A percentile compares a stretch with the other conserved stretches of the same genome.
phyloP scores from a whole-genome alignment of 83 land plant species.

The Picea engelmannii region DNA sequence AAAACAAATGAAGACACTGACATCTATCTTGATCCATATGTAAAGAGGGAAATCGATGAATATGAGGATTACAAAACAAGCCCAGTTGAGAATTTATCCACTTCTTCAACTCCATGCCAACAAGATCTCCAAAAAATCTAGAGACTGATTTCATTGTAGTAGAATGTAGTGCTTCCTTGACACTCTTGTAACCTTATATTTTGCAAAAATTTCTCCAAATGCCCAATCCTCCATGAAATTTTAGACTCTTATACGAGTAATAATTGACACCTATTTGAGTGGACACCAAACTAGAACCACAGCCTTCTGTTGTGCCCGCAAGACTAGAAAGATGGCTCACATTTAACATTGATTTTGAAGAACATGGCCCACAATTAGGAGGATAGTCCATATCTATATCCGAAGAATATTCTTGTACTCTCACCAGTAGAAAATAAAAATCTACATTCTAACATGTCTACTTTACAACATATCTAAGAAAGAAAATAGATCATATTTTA shows the following conservation, averaged over 20 bases:
- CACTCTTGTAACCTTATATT: not conserved
- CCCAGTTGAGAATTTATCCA: no score
- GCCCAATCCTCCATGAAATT: not conserved
- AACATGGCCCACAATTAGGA: conserved; percentile 8
- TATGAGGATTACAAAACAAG: no score
- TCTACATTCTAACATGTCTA: no score
- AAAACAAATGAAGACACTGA: no score
- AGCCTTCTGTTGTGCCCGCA: not conserved
- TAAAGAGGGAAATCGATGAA: no score
- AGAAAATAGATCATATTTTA: no score
- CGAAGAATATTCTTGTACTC: no score
- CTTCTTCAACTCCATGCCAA: not conserved
- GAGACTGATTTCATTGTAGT: conserved; percentile 9
- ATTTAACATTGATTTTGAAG: not conserved
- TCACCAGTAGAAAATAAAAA: no score
- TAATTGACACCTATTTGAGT: not conserved
- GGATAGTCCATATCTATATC: no score
- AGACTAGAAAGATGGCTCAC: not conserved
- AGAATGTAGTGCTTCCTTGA: no score
- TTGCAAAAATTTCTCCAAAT: not conserved
- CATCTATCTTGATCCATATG: no score
- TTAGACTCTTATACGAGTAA: not conserved
- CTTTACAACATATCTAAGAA: no score
- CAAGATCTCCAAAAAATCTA: conserved; percentile 5
- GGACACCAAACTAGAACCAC: not conserved